Conservation (phyloP, 495 filamentous ascomycete genomes). For the Tetracladium setigerum region DNA sequence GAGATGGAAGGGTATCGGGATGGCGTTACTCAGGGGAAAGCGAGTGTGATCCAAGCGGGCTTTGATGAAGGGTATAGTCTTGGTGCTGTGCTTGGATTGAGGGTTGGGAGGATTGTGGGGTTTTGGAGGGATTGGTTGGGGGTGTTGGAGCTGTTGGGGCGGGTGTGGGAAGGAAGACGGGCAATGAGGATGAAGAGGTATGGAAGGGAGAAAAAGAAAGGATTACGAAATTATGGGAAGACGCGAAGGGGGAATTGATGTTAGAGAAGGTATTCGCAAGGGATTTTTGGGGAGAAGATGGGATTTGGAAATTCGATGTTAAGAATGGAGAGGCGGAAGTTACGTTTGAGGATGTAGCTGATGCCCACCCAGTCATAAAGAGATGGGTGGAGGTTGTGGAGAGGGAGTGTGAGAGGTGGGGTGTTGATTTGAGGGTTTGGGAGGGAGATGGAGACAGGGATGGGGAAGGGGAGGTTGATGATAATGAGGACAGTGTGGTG, state of each 20-base stretch:
- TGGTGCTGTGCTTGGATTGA: slow-evolving; percentile 68
- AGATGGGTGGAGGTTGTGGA: slow-evolving; percentile 44
- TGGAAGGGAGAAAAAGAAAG: slow-evolving; percentile 23
- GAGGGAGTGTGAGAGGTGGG: slow-evolving; percentile 34
- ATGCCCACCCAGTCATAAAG: slow-evolving; percentile 48
- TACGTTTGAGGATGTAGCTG: slow-evolving; percentile 45
- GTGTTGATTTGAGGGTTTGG: slow-evolving; percentile 29
- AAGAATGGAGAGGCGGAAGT: slow-evolving; percentile 28
- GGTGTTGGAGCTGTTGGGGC: slow-evolving; percentile 19
- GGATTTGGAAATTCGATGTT: slow-evolving; percentile 55
- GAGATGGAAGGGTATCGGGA: slow-evolving; percentile 85
- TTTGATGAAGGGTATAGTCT: slow-evolving; percentile 85
- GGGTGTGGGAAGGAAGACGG: background rate
- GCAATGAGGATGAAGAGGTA: slow-evolving; percentile 16
- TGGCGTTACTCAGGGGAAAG: slow-evolving; percentile 68
- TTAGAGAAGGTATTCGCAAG: slow-evolving; percentile 55
- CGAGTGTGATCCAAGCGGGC: slow-evolving; percentile 61
- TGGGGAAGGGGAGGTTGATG: background rate
- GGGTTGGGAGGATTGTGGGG: slow-evolving; percentile 59
- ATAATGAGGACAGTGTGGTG: no score
- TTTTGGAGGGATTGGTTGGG: slow-evolving; percentile 56
- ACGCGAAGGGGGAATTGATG: slow-evolving; percentile 53
- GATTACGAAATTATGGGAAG: slow-evolving; percentile 34
- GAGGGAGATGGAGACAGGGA: slow-evolving; percentile 6
- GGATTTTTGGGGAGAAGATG: slow-evolving; percentile 52